Base-by-base conservation (phyloP, 768 basidiomycete genomes). In the Lepiota venenata region DNA sequence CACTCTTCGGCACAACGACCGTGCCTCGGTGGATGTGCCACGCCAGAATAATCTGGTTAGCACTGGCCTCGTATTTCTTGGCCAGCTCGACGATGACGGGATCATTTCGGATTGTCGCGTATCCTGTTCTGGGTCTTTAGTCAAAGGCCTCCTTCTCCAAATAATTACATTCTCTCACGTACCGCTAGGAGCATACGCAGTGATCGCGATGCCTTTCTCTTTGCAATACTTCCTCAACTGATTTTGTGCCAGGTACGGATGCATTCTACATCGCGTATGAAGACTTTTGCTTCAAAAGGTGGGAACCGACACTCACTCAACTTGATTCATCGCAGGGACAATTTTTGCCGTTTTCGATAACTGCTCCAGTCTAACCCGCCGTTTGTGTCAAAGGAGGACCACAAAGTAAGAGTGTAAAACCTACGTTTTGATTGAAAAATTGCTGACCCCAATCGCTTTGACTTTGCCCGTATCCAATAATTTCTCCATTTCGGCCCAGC, bases 361-460 rank as follows among this genome's bases (percentile, higher is more conserved):
- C 32, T 73, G 60, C 29, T 74, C 70, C 9, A 77, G 65, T 8
- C 74, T 76, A 46, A 22, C 16, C 21, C 15, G 18, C 9, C 43
- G 20, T 2, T 14, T 9, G 21, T 12, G 43, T 20, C 14, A 12
- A n/a, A n/a, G n/a, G n/a, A 22, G n/a, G 18, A 48, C 15, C 10
- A 27, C 8, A 8, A 40, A 40, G 1, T 27, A 7, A 16, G 40
- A 16, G 18, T 5, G 16, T 37, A 4, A 32, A 1, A 63, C 74
- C 15, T 51, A 81, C 79, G 72, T 82, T 59, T 82, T 80, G 52
- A 81, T 67, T 4, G 79, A 80, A 60, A 83, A 84, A 63, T 85
- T 85, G 63, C 79, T 79, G 43, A 85, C 79, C 0, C 82, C 82
- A 56, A 83, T 80, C 1, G 79, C 75, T 50, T 65, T 74, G 10